These are phyloP conservation scores for Trametes pubescens DNA, from an alignment of 1,284 basidiomycete species.

Conservation along the genomic window DNA sequence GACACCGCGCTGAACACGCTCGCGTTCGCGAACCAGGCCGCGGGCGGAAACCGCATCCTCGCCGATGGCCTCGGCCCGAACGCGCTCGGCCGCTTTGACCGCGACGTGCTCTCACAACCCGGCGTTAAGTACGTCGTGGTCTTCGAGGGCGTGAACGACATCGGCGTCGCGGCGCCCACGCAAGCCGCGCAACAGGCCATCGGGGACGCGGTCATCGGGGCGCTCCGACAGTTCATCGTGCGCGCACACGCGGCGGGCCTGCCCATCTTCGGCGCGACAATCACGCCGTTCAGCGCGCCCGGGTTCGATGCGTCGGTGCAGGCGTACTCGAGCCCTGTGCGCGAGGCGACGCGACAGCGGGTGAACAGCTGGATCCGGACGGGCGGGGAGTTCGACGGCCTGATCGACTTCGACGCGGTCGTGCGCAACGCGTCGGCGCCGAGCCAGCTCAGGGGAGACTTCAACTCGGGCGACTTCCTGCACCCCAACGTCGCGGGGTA, in stretches of 20 bases:
- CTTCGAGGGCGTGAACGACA: conserved; percentile 64
- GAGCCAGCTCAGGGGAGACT: conserved; percentile 47
- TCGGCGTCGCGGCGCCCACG: conserved; percentile 50
- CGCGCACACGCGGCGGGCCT: conserved; percentile 52
- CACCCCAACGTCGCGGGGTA: conserved; percentile 58
- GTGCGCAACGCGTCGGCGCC: conserved; percentile 50
- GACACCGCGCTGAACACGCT: conserved; percentile 46
- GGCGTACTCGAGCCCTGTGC: conserved; percentile 48
- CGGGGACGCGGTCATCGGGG: conserved; percentile 51
- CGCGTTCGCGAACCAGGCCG: conserved; percentile 57
- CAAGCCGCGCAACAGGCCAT: conserved; percentile 46
- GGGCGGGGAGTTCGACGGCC: conserved; percentile 53
- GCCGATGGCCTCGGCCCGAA: conserved; percentile 57
- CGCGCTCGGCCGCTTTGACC: conserved; percentile 55
- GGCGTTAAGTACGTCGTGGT: conserved; percentile 55
- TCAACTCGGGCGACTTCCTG: conserved; percentile 55
- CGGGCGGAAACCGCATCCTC: conserved; percentile 59
- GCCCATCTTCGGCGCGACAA: conserved; percentile 57
- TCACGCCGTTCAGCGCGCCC: conserved; percentile 55
- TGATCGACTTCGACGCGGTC: conserved; percentile 57
- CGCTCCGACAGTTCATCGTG: conserved; percentile 54
- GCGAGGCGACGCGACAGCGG: conserved; percentile 51
- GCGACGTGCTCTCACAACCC: conserved; percentile 57
- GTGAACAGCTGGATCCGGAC: conserved; percentile 54
- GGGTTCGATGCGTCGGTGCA: conserved; percentile 43